A percentile compares a stretch with the other conserved stretches of the same genome.
Conservation (phyloP, 2,329 filamentous ascomycete genomes). For the Diplodia scrobiculata region DNA sequence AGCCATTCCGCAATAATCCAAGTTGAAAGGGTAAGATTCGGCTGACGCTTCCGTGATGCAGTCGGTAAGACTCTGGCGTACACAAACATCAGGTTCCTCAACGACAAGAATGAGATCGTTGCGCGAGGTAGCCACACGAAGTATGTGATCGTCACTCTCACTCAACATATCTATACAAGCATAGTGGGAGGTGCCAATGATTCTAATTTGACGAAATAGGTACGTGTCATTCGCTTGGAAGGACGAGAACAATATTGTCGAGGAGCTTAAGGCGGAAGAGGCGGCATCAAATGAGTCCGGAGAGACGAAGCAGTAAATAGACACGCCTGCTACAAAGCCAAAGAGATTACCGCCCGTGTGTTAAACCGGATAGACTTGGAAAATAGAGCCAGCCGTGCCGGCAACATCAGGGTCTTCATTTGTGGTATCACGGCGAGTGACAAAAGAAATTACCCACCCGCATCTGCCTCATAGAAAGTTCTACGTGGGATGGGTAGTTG, state of each 20-base stretch:
- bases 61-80: constrained; percentile 68
- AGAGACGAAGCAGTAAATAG: neutral
- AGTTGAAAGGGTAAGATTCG: neutral
- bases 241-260: constrained; percentile 63
- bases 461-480: too few species aligned
- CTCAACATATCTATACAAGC: neutral
- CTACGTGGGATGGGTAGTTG: too few species aligned
- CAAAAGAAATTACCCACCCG: too few species aligned
- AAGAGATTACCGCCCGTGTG: neutral
- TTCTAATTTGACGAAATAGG: constrained; percentile 38
- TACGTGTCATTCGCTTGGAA: constrained; percentile 64
- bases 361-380: neutral
- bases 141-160: constrained; percentile 42
- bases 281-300: neutral
- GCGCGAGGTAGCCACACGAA: constrained; percentile 70
- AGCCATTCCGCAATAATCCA: neutral
- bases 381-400: neutral
- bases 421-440: neutral
- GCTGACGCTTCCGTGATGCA: constrained; percentile 34
- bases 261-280: constrained; percentile 51
- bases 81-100: constrained; percentile 64
- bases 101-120: constrained; percentile 61
- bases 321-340: neutral
- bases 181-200: neutral
- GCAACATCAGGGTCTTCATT: neutral